Evolutionary conservation across 1,284 basidiomycete genomes (phyloP).

Genomic region (Boletus semigastroideus): DNA sequence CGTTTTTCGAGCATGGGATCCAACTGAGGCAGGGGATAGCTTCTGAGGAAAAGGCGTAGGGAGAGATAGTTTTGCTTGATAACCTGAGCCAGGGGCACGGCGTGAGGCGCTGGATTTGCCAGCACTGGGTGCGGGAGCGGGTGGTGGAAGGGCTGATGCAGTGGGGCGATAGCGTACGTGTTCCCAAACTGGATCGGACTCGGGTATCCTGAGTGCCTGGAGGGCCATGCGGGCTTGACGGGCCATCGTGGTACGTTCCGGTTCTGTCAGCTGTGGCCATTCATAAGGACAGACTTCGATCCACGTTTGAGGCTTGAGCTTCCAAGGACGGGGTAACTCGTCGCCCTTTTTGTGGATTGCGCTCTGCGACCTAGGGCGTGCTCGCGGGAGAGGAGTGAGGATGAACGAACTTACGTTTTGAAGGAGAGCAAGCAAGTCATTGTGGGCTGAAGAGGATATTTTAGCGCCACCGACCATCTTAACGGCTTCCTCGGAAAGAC

Average conservation of each 20-base stretch:
- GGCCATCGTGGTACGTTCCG: slow-evolving; percentile 46
- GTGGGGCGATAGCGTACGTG: slow-evolving; percentile 37
- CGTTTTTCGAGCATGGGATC: slow-evolving; percentile 25
- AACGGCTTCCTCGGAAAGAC: slow-evolving; percentile 46
- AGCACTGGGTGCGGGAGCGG: slow-evolving; percentile 12
- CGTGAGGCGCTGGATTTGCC: slow-evolving; percentile 26
- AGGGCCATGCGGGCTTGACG: slow-evolving; percentile 49
- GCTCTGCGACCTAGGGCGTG: slow-evolving; percentile 48
- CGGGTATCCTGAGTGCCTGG: slow-evolving; percentile 49
- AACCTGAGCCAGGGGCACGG: slow-evolving; percentile 52
- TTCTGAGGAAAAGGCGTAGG: slow-evolving; percentile 30
- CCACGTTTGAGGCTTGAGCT: slow-evolving; percentile 57
- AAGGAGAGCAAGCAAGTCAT: slow-evolving; percentile 46
- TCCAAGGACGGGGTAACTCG: slow-evolving; percentile 43
- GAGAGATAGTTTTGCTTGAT: slow-evolving; percentile 29
- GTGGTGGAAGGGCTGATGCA: slow-evolving; percentile 12
- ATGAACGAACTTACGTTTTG: slow-evolving; percentile 41
- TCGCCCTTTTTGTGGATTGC: slow-evolving; percentile 35
- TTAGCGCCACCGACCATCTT: slow-evolving; percentile 41
- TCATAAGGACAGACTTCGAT: slow-evolving; percentile 66
- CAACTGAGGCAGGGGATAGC: slow-evolving; percentile 29
- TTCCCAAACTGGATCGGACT: slow-evolving; percentile 57
- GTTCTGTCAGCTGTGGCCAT: slow-evolving; percentile 47
- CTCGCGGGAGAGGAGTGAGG: not conserved
- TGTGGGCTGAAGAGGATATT: slow-evolving; percentile 33